Evolutionary conservation across 1,284 basidiomycete genomes (phyloP).

Genomic region (Caloboletus firmus): DNA sequence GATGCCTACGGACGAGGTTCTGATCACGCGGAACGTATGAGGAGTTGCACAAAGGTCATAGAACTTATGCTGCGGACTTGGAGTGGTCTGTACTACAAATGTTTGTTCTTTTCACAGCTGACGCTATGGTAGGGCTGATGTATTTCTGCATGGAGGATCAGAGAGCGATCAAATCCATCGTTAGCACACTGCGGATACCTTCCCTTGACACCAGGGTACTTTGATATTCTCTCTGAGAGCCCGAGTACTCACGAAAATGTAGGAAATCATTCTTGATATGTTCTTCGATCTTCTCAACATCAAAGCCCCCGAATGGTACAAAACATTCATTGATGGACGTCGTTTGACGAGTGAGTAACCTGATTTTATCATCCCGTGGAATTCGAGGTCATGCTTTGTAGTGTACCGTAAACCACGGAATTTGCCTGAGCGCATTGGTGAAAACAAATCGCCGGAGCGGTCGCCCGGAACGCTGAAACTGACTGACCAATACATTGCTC

Average conservation of each 20-base stretch:
- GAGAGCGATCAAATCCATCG: conserved; percentile 80
- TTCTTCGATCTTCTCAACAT: conserved; percentile 94
- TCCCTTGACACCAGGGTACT: conserved; percentile 81
- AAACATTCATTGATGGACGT: conserved; percentile 85
- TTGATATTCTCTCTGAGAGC: background rate
- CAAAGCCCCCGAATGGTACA: conserved; percentile 85
- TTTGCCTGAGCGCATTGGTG: conserved; percentile 35
- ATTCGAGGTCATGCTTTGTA: conserved; percentile 29
- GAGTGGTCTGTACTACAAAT: conserved; percentile 67
- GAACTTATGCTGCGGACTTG: conserved; percentile 87
- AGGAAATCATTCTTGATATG: conserved; percentile 93
- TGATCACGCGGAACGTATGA: conserved; percentile 77
- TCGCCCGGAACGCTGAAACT: conserved; percentile 70
- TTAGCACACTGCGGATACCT: conserved; percentile 87
- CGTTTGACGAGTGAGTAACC: conserved; percentile 73
- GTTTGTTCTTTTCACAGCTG: conserved; percentile 4
- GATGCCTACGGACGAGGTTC: conserved; percentile 86
- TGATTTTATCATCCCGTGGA: background rate
- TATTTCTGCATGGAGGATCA: conserved; percentile 93
- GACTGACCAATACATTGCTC: conserved; percentile 90
- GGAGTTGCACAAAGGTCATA: conserved; percentile 75
- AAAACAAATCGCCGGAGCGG: conserved; percentile 44
- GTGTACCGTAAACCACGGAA: conserved; percentile 68
- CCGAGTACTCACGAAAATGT: conserved; percentile 13
- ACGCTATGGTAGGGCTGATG: conserved; percentile 66